Conservation (phyloP, 148 eudicot genomes). For the Rheum nobile region DNA sequence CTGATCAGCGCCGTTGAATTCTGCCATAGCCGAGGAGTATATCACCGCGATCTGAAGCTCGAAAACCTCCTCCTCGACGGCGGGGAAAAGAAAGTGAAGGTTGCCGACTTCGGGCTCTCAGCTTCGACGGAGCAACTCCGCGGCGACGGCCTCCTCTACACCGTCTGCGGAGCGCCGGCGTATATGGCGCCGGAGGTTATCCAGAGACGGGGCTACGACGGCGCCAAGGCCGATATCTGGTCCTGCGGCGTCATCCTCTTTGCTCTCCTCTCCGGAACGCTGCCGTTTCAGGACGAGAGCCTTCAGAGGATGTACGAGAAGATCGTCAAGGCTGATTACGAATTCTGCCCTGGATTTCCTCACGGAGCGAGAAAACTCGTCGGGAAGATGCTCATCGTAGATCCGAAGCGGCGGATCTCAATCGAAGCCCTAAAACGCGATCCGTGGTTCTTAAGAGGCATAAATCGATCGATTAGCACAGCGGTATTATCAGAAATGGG, state of each 20-base stretch:
- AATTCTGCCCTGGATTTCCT: conserved; percentile 12
- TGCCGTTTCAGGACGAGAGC: conserved; percentile 21
- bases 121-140: conserved; percentile 7
- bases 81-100: conserved; percentile 10
- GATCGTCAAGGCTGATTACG: conserved; percentile 6
- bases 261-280: conserved; percentile 13
- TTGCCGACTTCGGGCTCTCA: conserved; percentile 17
- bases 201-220: conserved; percentile 13
- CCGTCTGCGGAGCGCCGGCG: conserved; percentile 19
- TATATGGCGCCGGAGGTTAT: conserved; percentile 20
- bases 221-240: conserved; percentile 15
- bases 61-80: conserved; percentile 14
- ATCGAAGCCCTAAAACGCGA: conserved; percentile 16
- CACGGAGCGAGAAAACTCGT: conserved; percentile 3
- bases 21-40: conserved; percentile 18
- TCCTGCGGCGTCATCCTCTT: conserved; percentile 21
- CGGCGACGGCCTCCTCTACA: conserved; percentile 14
- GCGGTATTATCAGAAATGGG: conserved; percentile 1
- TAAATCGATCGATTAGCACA: background rate
- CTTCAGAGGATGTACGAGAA: conserved; percentile 12
- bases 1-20: conserved; percentile 17
- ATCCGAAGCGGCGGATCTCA: conserved; percentile 9
- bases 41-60: conserved; percentile 19
- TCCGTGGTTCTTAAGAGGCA: conserved; percentile 16
- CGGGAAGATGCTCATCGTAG: conserved; percentile 7